A percentile compares a stretch with the other conserved stretches of the same genome.
These are phyloP conservation scores for Candida dubliniensis DNA, from an alignment of 1,139 yeast species.

Conservation along the genomic window DNA sequence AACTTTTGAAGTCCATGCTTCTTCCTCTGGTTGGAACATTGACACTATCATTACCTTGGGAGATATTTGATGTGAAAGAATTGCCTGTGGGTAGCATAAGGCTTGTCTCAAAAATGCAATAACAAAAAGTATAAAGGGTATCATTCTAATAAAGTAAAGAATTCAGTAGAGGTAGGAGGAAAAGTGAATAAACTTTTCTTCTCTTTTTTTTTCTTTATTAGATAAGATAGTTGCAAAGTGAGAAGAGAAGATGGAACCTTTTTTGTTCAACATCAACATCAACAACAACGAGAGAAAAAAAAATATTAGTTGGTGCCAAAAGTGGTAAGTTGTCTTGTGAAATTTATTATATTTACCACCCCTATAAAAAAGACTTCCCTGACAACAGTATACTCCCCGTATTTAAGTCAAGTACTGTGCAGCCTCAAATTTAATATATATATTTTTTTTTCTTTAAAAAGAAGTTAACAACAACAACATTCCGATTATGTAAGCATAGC, in stretches of 20 bases:
- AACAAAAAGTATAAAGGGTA: not conserved
- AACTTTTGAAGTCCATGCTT: slow-evolving; percentile 51
- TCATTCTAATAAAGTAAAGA: not conserved
- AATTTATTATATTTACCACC: not conserved
- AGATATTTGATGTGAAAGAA: not conserved
- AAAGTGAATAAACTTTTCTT: not conserved
- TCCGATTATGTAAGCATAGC: not conserved
- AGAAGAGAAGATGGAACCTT: no score
- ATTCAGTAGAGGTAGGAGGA: no score
- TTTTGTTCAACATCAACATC: no score
- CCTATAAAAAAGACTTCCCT: not conserved
- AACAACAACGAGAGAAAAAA: no score
- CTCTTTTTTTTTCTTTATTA: no score
- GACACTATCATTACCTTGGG: slow-evolving; percentile 59
- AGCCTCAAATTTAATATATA: no score
- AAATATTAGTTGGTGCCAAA: no score
- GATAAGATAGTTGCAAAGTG: no score
- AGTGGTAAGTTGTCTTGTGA: no score
- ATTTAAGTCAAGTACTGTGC: no score
- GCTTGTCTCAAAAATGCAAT: not conserved
- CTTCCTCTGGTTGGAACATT: slow-evolving; percentile 56
- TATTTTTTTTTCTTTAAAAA: not conserved
- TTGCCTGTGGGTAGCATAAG: not conserved
- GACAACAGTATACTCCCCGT: not conserved
- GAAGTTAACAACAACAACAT: not conserved